Percentiles rank a stretch among this genome's conserved stretches.
phyloP scores from a whole-genome alignment of 441 rosid species.

The Corymbia calophylla region DNA sequence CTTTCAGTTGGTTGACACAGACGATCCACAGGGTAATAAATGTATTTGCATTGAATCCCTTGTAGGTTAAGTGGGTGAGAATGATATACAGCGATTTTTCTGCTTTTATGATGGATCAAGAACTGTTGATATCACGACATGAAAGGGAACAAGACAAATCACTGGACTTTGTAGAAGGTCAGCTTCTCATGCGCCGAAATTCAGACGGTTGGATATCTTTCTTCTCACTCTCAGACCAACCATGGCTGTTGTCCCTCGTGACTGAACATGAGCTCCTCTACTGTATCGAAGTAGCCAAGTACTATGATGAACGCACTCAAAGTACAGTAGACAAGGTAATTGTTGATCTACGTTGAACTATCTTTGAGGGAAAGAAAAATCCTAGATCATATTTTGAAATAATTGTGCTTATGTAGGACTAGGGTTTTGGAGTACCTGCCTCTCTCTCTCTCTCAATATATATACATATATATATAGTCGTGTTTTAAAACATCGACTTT shows the following conservation, averaged over 20 bases:
- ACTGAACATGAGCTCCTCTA: background rate
- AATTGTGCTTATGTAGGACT: background rate
- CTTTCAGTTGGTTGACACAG: background rate
- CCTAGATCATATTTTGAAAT: background rate
- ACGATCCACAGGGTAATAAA: background rate
- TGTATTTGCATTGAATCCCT: background rate
- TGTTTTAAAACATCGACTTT: background rate
- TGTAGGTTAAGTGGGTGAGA: background rate
- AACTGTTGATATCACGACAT: background rate
- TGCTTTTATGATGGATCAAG: background rate
- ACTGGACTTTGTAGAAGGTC: background rate
- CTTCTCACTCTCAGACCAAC: background rate
- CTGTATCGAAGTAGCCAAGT: background rate
- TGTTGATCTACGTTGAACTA: background rate
- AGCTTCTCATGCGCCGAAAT: background rate
- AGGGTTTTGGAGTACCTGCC: background rate
- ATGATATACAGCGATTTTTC: background rate
- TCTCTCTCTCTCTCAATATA: background rate
- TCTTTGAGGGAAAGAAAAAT: background rate
- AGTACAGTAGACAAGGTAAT: background rate
- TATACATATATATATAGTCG: background rate
- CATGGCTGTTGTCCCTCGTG: background rate
- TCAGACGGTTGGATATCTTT: background rate
- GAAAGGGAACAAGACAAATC: background rate
- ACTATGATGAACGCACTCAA: background rate